phyloP scores from a whole-genome alignment of 169 alveolate genomes.

The Perkinsus olseni region DNA sequence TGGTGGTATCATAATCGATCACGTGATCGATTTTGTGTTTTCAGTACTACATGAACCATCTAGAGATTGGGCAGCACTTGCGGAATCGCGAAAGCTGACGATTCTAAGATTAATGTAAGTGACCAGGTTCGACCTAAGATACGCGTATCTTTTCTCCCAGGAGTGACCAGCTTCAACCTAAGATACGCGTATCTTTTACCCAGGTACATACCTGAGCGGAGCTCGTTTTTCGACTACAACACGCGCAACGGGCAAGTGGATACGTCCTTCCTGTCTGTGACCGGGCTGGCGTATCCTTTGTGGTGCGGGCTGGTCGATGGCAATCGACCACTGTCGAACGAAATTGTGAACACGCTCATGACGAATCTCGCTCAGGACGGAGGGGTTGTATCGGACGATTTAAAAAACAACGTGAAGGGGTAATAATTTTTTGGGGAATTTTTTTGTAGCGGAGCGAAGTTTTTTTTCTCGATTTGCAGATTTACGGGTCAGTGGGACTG shows the following conservation, averaged over 20 bases:
- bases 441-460: slow-evolving; percentile 2
- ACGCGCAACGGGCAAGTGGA: background rate
- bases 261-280: background rate
- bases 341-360: background rate
- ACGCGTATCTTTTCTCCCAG: background rate
- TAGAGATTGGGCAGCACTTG: background rate
- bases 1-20: background rate
- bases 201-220: background rate
- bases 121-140: background rate
- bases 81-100: background rate
- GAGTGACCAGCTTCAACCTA: background rate
- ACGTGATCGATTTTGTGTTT: background rate
- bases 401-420: background rate
- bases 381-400: background rate
- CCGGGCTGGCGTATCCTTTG: background rate
- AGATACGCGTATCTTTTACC: background rate
- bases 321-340: background rate
- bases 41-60: background rate
- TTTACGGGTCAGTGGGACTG: background rate
- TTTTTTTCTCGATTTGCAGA: background rate
- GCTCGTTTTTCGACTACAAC: background rate
- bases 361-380: background rate
- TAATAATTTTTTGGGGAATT: background rate
- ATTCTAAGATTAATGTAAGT: background rate
- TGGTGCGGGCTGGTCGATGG: background rate